A percentile compares a stretch with the other conserved stretches of the same genome.
Evolutionary conservation across 768 basidiomycete genomes (phyloP).

Genomic region (Lyophyllum atratum): DNA sequence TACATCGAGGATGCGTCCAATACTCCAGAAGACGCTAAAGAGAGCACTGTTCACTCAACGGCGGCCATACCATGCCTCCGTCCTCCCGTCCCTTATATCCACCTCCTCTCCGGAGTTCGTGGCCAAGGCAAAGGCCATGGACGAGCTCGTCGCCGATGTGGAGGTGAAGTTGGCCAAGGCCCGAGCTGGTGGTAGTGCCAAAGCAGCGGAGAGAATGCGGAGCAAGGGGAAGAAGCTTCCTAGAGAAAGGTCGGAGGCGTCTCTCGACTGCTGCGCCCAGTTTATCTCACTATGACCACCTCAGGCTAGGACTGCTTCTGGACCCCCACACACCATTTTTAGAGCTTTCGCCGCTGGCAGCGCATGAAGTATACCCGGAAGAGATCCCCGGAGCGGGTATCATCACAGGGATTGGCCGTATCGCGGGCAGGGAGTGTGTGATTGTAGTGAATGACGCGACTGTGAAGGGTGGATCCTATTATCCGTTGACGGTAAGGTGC

Average conservation of each 20-base stretch:
- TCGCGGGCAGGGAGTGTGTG: slow-evolving; percentile 83
- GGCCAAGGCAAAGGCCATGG: slow-evolving; percentile 69
- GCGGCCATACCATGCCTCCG: slow-evolving; percentile 65
- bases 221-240: slow-evolving; percentile 82
- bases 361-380: slow-evolving; percentile 83
- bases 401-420: slow-evolving; percentile 82
- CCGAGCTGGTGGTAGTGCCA: slow-evolving; percentile 72
- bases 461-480: slow-evolving; percentile 92
- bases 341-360: slow-evolving; percentile 85
- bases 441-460: slow-evolving; percentile 94
- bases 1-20: slow-evolving; percentile 15
- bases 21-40: slow-evolving; percentile 18
- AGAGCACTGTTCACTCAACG: slow-evolving; percentile 21
- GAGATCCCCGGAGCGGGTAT: slow-evolving; percentile 87
- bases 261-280: background rate
- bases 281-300: background rate
- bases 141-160: slow-evolving; percentile 63
- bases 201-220: slow-evolving; percentile 74
- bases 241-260: slow-evolving; percentile 65
- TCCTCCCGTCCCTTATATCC: slow-evolving; percentile 73
- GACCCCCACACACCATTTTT: slow-evolving; percentile 90
- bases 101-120: slow-evolving; percentile 71
- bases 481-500: slow-evolving; percentile 71
- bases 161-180: slow-evolving; percentile 59
- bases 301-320: slow-evolving; percentile 69